These are phyloP conservation scores for Skeletonema costatum DNA, from an alignment of 108 stramenopile genomes.

Conservation along the genomic window DNA sequence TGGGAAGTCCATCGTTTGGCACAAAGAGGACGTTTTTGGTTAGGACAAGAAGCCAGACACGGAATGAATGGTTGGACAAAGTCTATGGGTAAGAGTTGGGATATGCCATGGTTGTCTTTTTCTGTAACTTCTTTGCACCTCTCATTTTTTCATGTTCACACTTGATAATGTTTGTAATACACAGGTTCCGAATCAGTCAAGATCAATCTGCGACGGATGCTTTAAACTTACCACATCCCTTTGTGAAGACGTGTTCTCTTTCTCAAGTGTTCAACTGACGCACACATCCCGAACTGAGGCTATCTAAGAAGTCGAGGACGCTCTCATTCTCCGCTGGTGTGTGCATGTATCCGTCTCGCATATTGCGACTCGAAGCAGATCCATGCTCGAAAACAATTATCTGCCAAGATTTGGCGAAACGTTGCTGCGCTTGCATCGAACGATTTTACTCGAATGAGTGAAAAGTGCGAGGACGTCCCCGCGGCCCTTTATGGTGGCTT, in stretches of 20 bases:
- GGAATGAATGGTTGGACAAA: slow-evolving; percentile 82
- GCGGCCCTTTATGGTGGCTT: too few species aligned
- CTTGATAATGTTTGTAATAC: not conserved
- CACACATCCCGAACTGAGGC: slow-evolving; percentile 81
- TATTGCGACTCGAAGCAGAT: slow-evolving; percentile 78
- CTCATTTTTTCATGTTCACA: not conserved
- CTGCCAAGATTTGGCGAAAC: slow-evolving; percentile 83
- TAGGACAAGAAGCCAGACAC: slow-evolving; percentile 84
- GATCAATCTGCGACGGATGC: slow-evolving; percentile 82
- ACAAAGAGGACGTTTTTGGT: slow-evolving; percentile 84
- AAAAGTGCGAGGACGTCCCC: slow-evolving; percentile 84
- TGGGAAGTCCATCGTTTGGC: slow-evolving; percentile 89
- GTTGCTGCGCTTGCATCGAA: slow-evolving; percentile 88
- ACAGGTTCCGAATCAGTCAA: slow-evolving; percentile 81
- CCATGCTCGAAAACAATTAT: slow-evolving; percentile 64
- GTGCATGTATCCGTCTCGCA: slow-evolving; percentile 77
- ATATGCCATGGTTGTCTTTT: not conserved
- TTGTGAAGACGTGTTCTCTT: slow-evolving; percentile 82
- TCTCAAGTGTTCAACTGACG: slow-evolving; percentile 83
- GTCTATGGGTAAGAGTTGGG: slow-evolving; percentile 76
- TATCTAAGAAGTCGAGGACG: slow-evolving; percentile 80
- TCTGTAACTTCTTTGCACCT: slow-evolving; percentile 4
- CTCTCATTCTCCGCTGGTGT: slow-evolving; percentile 82
- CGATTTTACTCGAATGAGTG: slow-evolving; percentile 89
- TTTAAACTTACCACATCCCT: slow-evolving; percentile 79